Evolutionary conservation across 1,284 basidiomycete species (phyloP).

Genomic region (Laetiporus sulphureus): DNA sequence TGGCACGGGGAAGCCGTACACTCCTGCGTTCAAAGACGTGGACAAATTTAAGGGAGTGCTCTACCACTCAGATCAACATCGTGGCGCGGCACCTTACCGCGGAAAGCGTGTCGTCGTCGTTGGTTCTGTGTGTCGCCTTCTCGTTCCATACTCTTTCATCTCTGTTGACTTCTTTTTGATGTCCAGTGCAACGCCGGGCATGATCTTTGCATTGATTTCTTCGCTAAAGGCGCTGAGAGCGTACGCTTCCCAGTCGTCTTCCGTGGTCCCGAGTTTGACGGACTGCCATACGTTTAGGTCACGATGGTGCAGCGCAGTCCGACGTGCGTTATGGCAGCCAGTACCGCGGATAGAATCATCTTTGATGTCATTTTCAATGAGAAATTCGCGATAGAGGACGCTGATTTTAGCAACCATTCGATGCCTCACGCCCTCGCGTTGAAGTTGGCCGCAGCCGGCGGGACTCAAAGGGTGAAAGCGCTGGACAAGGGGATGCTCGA

Average conservation of each 20-base stretch:
- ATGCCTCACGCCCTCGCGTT: not conserved
- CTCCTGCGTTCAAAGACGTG: slow-evolving; percentile 25
- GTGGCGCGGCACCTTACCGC: not conserved
- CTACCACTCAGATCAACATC: slow-evolving; percentile 4
- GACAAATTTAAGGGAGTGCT: not conserved
- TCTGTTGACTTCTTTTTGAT: not conserved
- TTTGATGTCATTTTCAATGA: not conserved
- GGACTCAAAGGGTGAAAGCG: not conserved
- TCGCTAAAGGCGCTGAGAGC: slow-evolving; percentile 2
- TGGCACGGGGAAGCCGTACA: slow-evolving; percentile 27
- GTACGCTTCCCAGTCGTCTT: not conserved
- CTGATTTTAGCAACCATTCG: not conserved
- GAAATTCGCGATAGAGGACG: slow-evolving; percentile 2
- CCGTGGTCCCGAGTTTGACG: no score
- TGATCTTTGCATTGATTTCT: slow-evolving; percentile 4
- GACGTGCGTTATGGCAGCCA: slow-evolving; percentile 5
- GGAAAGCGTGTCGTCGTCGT: slow-evolving; percentile 4
- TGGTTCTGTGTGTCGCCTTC: slow-evolving; percentile 1
- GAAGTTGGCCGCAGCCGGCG: not conserved
- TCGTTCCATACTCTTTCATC: not conserved
- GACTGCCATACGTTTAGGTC: slow-evolving; percentile 11
- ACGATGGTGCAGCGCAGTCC: slow-evolving; percentile 7
- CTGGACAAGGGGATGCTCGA: slow-evolving; percentile 1
- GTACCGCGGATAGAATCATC: not conserved
- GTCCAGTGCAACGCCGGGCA: slow-evolving; percentile 2